Conservation (phyloP, 345 rosid genomes). For the Lepidium africanum region DNA sequence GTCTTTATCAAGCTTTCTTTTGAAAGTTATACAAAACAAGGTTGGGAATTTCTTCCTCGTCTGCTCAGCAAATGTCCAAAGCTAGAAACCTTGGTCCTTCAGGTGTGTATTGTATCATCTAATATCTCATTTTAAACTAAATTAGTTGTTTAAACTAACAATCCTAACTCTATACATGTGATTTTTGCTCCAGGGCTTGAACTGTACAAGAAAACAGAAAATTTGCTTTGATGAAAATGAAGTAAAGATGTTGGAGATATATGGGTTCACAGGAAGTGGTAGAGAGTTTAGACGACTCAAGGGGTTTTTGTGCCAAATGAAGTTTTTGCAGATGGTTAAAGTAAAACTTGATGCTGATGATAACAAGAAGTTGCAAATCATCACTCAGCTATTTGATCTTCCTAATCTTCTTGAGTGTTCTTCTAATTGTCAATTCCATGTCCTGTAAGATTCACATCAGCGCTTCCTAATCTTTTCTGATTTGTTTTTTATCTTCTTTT, state of each 20-base stretch:
- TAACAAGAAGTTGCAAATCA: neutral
- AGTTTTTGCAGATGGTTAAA: neutral
- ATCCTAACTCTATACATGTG: no score
- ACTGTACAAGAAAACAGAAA: no score
- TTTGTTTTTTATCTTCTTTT: no score
- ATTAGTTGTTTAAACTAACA: neutral
- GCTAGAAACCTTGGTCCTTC: no score
- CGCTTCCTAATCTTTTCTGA: no score
- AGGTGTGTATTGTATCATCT: no score
- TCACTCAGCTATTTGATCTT: neutral
- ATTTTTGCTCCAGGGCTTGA: no score
- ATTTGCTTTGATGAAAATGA: neutral
- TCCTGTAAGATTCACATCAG: neutral
- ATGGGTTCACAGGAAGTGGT: neutral
- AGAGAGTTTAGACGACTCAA: neutral
- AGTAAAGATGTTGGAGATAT: neutral
- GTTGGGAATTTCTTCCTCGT: no score
- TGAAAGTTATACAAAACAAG: no score
- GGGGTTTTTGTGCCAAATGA: neutral
- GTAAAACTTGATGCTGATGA: neutral
- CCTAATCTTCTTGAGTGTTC: neutral
- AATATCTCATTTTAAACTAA: neutral
- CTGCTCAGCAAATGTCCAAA: no score
- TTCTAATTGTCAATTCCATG: neutral
- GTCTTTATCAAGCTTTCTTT: neutral